Base-by-base conservation (phyloP, 208 protist genomes). In the Crithidia brevicula region DNA sequence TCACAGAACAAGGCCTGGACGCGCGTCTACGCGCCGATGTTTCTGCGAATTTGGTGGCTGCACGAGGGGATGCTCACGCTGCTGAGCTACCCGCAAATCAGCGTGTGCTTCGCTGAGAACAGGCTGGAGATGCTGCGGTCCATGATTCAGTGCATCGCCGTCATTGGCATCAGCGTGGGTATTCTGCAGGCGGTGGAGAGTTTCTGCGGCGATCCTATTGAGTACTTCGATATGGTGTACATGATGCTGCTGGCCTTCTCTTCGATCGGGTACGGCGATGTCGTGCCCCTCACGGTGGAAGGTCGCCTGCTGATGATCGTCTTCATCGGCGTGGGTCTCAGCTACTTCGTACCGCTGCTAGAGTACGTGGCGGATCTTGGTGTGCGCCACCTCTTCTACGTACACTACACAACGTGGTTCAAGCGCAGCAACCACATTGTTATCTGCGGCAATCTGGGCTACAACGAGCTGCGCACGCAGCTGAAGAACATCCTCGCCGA, bases 231-330 rank as follows among this genome's bases (percentile, higher is more conserved):
- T 45, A 72, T 69, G 54, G 54, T 67, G 20, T 81, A 81, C 60
- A 76, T 81, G 63, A 81, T 81, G 75, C 25, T 81, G 36, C 42
- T 81, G 9, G 49, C 67, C 62, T 81, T 81, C 58, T 81, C 75
- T 22, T 60, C 75, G 51, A 77, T 81, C 68, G 70, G 76, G 20
- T 77, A 77, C 66, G 76, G 76, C 36, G 70, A 77, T 58, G 45
- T 77, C 46, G 61, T 52, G 38, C 60, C 67, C 6, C 52, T 66
- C 47, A 81, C 70, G 31, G 70, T 76, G 46, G 46, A 64, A 43
- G 63, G 69, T 13, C 68, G 69, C 2, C 51, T 81, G 54, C 58
- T 81, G 22, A 75, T 73, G 45, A 77, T 81, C 31, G 36, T 81
- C 16, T 73, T 81, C 27, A 81, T 81, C 25, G 58, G 69, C n/a